Percentiles rank a stretch among this genome's conserved stretches.
Evolutionary conservation across 2,329 filamentous ascomycete genomes (phyloP).

Genomic region (Ascochyta viciae-villosae): DNA sequence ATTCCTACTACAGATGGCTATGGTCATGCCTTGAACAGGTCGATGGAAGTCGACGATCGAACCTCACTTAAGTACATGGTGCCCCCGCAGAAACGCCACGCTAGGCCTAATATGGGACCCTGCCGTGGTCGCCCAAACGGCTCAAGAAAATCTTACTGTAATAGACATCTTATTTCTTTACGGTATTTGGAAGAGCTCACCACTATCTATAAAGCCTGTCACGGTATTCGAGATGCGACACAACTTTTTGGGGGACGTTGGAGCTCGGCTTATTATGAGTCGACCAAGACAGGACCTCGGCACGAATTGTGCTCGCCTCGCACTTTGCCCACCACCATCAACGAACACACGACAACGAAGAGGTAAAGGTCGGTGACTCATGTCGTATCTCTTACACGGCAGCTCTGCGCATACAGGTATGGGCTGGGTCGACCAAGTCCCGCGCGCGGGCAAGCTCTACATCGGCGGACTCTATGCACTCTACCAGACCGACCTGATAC

Average conservation of each 20-base stretch:
- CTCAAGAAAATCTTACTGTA: too few species aligned
- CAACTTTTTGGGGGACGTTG: too few species aligned
- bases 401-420: conserved; percentile 40
- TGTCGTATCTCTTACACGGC: conserved; percentile 45
- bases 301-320: background rate
- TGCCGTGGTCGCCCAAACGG: too few species aligned
- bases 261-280: background rate
- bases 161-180: too few species aligned
- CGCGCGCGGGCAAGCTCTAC: conserved; percentile 45
- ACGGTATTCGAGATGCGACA: too few species aligned
- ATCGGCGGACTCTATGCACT: conserved; percentile 53
- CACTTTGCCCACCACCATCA: background rate
- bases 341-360: background rate
- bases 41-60: too few species aligned
- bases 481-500: conserved; percentile 49
- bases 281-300: background rate
- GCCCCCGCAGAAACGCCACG: background rate
- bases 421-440: conserved; percentile 51
- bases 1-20: too few species aligned
- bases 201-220: too few species aligned
- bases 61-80: too few species aligned
- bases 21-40: too few species aligned
- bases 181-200: too few species aligned
- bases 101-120: background rate
- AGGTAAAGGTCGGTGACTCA: conserved; percentile 1